A percentile compares a stretch with the other conserved stretches of the same genome.
These are phyloP conservation scores for Aspergillus pseudonomiae DNA, from an alignment of 2,329 filamentous ascomycete species.

Conservation along the genomic window DNA sequence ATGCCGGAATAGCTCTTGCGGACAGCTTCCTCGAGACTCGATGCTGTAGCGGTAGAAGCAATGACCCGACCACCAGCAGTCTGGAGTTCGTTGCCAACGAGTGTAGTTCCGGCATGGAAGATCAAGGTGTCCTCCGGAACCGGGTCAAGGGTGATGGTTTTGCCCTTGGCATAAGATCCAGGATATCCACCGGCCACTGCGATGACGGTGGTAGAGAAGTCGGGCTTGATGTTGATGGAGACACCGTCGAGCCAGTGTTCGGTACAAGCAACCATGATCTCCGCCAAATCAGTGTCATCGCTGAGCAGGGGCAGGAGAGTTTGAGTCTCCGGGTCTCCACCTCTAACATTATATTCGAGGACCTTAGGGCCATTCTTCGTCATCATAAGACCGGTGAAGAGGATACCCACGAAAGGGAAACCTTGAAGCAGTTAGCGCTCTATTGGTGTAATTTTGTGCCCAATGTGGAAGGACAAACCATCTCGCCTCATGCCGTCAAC, in stretches of 20 bases:
- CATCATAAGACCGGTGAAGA: conserved; percentile 79
- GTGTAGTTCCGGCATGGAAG: conserved; percentile 88
- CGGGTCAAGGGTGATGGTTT: conserved; percentile 60
- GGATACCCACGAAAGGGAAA: conserved; percentile 48
- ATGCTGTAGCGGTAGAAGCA: conserved; percentile 79
- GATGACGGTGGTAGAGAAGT: conserved; percentile 89
- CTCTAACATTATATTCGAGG: conserved; percentile 90
- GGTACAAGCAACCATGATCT: conserved; percentile 84
- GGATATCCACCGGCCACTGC: conserved; percentile 92
- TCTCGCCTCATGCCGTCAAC: conserved; percentile 86
- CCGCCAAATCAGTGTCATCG: conserved; percentile 78
- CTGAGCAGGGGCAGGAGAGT: conserved; percentile 79
- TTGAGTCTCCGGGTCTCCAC: conserved; percentile 90
- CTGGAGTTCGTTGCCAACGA: conserved; percentile 65
- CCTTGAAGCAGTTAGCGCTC: conserved; percentile 23
- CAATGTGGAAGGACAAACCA: conserved; percentile 62
- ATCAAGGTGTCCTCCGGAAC: conserved; percentile 65
- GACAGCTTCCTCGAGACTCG: conserved; percentile 78
- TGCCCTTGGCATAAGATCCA: conserved; percentile 80
- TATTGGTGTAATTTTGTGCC: neutral
- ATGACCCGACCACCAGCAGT: conserved; percentile 91
- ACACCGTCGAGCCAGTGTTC: conserved; percentile 73
- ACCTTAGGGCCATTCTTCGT: conserved; percentile 78
- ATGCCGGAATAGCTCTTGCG: conserved; percentile 86
- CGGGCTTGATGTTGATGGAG: conserved; percentile 66